These are phyloP conservation scores for Colletotrichum musicola DNA, from an alignment of 2,329 filamentous ascomycete species.

Conservation along the genomic window DNA sequence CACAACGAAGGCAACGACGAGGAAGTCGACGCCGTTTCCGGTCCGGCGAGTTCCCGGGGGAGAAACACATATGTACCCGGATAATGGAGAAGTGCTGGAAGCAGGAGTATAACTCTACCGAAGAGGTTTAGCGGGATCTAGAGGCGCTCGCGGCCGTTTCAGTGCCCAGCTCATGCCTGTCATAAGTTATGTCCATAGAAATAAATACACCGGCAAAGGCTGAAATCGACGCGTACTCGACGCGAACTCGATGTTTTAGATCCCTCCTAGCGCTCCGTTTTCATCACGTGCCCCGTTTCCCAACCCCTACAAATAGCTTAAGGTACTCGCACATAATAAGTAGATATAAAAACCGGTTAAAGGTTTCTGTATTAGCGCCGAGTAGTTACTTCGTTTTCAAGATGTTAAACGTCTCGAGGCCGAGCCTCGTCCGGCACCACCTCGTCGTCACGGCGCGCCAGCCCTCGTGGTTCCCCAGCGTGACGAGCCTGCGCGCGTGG, in stretches of 20 bases:
- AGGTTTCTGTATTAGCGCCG: no score
- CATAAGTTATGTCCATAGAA: no score
- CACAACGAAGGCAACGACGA: constrained; percentile 30
- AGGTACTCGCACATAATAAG: no score
- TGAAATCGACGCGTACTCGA: no score
- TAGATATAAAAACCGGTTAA: no score
- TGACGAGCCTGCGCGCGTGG: neutral
- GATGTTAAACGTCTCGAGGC: constrained; percentile 3
- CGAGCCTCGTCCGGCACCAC: neutral
- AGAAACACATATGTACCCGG: constrained; percentile 3
- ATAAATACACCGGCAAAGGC: no score
- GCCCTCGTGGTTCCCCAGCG: neutral
- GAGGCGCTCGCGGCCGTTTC: no score
- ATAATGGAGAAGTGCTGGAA: constrained; percentile 28
- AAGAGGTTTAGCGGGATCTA: constrained; percentile 20
- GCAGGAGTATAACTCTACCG: constrained; percentile 18
- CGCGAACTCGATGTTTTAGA: no score
- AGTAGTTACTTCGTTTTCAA: neutral
- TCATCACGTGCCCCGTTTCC: no score
- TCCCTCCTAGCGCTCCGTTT: no score
- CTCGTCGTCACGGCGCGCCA: neutral
- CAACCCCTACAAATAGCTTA: no score
- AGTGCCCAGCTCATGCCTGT: no score
- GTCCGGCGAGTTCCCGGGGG: neutral
- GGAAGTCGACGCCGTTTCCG: neutral